Evolutionary conservation across 2,329 filamentous ascomycete genomes (phyloP), one percentile per base, ranked within the genome.

Genomic region (Pyricularia grisea): DNA sequence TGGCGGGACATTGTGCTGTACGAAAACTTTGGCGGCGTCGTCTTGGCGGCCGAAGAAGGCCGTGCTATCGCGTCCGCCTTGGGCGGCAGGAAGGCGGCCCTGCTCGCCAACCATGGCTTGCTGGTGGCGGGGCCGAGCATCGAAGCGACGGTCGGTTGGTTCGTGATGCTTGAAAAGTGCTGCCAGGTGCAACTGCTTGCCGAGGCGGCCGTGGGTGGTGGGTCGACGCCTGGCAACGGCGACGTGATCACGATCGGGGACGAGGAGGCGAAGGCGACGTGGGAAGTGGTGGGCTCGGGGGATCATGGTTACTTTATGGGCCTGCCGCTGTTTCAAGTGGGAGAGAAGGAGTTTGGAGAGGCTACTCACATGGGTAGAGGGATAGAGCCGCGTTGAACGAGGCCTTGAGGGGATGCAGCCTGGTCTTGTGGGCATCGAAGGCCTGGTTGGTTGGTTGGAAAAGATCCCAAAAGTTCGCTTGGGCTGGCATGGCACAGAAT

Each of bases 61-160:
- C 73, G 75, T 7, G 78, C 77, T 55, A 86, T 87, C 71, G 84
- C 83, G 1, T 71, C 76, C 27, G 78, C 80, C 0, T 76, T 87
- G 6, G 84, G 84, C 1, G 70, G 72, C 23, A 81, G 79, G 68
- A 87, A 87, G 73, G 84, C 83, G 0, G 83, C 80, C 4, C 77
- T 87, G 17, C 75, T 87, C n/a, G 80, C 81, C 71, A 87, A 86
- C 73, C 85, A 87, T 73, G 85, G 85, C 0, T 75, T 87, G 23
- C 74, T 87, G 70, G 86, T 85, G 1, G 81, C 80, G 28, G 85
- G 83, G 11, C 71, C 77, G 31, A 80, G 79, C 1, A 78, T 88
- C 68, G 85, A 87, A 72, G 80, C 79, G 68, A 79, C 82, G 2
- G 80, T 86, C 3, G 85, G 82, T 71, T 87, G 84, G 84, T 87